These are phyloP conservation scores for Dictyostelium brefeldianum DNA, from an alignment of 78 protist genomes.

Conservation along the genomic window DNA sequence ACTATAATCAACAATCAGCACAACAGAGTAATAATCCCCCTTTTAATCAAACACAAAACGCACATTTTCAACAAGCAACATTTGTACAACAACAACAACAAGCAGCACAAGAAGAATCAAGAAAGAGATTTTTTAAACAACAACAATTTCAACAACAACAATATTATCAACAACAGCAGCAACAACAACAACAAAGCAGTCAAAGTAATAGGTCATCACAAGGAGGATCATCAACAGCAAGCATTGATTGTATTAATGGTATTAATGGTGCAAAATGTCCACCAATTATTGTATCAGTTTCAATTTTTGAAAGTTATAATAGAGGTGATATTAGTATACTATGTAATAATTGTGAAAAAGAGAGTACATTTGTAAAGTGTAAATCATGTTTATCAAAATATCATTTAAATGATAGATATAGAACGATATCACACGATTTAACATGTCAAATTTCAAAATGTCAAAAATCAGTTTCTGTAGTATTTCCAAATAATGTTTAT, in stretches of 20 bases:
- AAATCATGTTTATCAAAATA: slow-evolving; percentile 1
- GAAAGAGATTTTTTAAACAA: neutral
- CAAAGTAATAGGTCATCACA: neutral
- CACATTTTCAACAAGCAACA: neutral
- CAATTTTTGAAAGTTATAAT: neutral
- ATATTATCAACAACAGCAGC: neutral
- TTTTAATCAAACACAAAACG: neutral
- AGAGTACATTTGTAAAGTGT: slow-evolving; percentile 6
- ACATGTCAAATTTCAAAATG: neutral
- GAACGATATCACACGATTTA: neutral
- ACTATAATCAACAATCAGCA: neutral
- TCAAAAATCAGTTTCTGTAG: neutral
- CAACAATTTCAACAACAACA: neutral
- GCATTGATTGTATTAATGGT: neutral
- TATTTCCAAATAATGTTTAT: neutral
- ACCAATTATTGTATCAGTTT: neutral
- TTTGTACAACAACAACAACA: neutral
- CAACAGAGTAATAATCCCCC: no score
- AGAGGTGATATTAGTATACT: neutral
- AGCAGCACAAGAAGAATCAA: neutral
- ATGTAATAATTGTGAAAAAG: neutral
- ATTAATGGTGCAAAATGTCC: neutral
- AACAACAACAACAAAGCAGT: neutral
- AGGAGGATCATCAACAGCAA: neutral
- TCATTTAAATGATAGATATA: neutral